Evolutionary conservation across 164 flowering plant species (phyloP), one percentile per base, ranked within the genome.

Genomic region (Berberis thunbergii): DNA sequence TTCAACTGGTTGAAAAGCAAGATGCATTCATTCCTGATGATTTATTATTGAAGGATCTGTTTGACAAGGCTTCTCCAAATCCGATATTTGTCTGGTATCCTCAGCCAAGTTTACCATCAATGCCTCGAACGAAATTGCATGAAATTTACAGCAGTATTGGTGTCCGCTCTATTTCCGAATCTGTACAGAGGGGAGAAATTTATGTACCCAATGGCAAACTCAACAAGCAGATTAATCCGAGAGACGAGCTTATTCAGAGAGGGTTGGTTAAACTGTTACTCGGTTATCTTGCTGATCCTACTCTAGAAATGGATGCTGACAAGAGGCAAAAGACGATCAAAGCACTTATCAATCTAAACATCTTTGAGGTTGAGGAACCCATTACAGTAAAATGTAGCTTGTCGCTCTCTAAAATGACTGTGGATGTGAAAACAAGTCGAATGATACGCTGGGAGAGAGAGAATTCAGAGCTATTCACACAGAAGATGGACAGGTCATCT

Each of bases 21-120:
- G 86, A 84, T 64, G 83, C 78, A 44, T 84, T 86, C 62, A 69
- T 86, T 43, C 81, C 82, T 2, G 88, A 88, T 73, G 91, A 88
- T 58, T 77, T 88, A 53, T 79, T 54, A 8, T 67, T 88, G 69
- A 80, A 83, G 74, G 81, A 79, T 67, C 73, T 80, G 7, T 77
- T 86, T 50, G 70, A 68, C 10, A 57, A 69, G 54, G 67, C 72
- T 45, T 78, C 79, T 43, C 7, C 76, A 4, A 69, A 54, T 4
- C 77, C 87, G 0, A 7, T 85, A n/a, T 84, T 85, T 57, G 83
- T 81, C 26, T 87, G 95, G 95, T 77, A 71, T 72, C 87, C 95
- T 49, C 75, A 64, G 59, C 71, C 69, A n/a, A 78, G 73, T 64
- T 56, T 63, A 57, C 75, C 74, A 52, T 62, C 73, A 12, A 7